Percentiles rank a stretch among this genome's conserved stretches.
These are phyloP conservation scores for Pseudocercospora vitis DNA, from an alignment of 2,329 filamentous ascomycete species.

Conservation along the genomic window DNA sequence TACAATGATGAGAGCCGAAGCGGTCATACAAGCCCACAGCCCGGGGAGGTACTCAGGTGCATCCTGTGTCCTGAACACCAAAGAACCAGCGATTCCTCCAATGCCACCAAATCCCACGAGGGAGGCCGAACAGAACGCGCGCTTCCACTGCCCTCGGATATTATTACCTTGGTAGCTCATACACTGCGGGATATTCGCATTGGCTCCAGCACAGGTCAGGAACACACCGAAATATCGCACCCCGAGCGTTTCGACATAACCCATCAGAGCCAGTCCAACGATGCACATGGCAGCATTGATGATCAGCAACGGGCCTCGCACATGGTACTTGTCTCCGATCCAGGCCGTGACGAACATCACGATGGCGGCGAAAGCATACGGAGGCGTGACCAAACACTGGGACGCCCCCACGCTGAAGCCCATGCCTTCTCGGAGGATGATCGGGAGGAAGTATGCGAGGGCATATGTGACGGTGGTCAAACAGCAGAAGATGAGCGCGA, in stretches of 20 bases:
- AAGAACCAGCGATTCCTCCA: conserved; percentile 25
- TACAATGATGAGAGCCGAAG: conserved; percentile 26
- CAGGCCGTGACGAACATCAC: conserved; percentile 32
- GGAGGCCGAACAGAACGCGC: conserved; percentile 72
- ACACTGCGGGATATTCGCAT: conserved; percentile 70
- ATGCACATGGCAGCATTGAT: conserved; percentile 32
- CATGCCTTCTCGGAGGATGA: conserved; percentile 36
- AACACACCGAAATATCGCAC: conserved; percentile 69
- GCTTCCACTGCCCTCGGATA: conserved; percentile 83
- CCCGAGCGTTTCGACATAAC: conserved; percentile 27
- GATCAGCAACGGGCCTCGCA: conserved; percentile 33
- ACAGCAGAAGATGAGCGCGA: conserved; percentile 57
- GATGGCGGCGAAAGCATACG: conserved; percentile 39
- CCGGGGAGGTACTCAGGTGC: conserved; percentile 28
- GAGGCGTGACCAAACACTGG: conserved; percentile 38
- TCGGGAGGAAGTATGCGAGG: conserved; percentile 60
- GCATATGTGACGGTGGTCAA: conserved; percentile 73
- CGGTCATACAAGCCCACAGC: conserved; percentile 29
- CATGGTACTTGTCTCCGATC: conserved; percentile 34
- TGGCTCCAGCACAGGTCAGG: conserved; percentile 71
- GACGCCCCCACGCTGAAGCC: conserved; percentile 32
- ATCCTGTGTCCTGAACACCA: conserved; percentile 27
- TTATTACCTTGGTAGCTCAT: conserved; percentile 85
- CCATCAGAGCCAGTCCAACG: conserved; percentile 31
- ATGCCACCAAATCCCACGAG: conserved; percentile 68